These are phyloP conservation scores for Gossypium trilobum DNA, from an alignment of 441 rosid species.

Conservation along the genomic window DNA sequence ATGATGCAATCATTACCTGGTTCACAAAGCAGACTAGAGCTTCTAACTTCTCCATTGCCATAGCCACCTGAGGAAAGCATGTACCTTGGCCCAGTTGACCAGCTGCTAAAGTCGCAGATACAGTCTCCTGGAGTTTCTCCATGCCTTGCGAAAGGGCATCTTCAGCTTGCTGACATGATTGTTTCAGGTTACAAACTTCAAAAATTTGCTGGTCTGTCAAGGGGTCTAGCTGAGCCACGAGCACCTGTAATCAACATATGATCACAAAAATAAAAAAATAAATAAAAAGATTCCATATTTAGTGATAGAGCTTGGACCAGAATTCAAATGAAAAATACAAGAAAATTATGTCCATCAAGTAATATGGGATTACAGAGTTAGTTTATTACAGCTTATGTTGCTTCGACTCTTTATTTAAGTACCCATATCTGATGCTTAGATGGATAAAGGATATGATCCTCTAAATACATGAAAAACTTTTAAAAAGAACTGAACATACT, in stretches of 20 bases:
- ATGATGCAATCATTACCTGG: slow-evolving; percentile 45
- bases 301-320: background rate
- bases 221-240: slow-evolving; percentile 55
- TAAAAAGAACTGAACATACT: background rate
- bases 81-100: slow-evolving; percentile 51
- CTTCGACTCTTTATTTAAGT: background rate
- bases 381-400: background rate
- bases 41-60: slow-evolving; percentile 67
- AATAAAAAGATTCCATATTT: background rate
- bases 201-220: slow-evolving; percentile 56
- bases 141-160: slow-evolving; percentile 89
- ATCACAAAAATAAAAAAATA: background rate
- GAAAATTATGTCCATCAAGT: background rate
- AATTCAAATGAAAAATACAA: background rate
- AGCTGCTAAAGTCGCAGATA: slow-evolving; percentile 53
- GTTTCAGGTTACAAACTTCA: slow-evolving; percentile 44
- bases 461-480: background rate
- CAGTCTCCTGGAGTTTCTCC: slow-evolving; percentile 66
- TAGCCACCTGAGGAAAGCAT: slow-evolving; percentile 43
- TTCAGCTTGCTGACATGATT: slow-evolving; percentile 88
- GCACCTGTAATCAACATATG: slow-evolving; percentile 42
- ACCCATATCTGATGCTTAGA: background rate
- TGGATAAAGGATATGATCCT: background rate
- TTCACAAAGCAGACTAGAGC: slow-evolving; percentile 61
- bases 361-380: background rate